These are phyloP conservation scores for Plasmodium coatneyi DNA, from an alignment of 169 alveolate genomes.

Conservation along the genomic window DNA sequence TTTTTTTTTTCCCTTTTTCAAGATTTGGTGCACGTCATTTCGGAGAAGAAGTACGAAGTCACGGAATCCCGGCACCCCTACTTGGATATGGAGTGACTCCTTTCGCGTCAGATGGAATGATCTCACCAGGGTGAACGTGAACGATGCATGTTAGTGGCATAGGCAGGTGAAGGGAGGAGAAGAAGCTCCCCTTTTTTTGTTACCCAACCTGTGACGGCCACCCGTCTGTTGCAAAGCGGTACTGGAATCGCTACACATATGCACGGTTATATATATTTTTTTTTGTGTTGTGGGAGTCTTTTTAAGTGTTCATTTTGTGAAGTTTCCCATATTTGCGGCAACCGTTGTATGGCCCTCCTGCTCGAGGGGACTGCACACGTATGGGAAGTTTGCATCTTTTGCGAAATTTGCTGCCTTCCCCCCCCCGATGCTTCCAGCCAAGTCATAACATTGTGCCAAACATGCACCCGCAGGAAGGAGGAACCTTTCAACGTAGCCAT, in stretches of 20 bases:
- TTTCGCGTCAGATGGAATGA: background rate
- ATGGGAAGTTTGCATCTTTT: background rate
- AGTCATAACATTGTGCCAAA: background rate
- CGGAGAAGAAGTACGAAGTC: conserved; percentile 26
- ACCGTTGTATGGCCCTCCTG: background rate
- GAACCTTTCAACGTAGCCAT: background rate
- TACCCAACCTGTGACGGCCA: background rate
- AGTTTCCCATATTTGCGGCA: background rate
- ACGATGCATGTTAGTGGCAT: background rate
- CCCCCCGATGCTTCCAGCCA: background rate
- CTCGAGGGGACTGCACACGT: background rate
- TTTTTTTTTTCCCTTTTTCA: conserved; percentile 4
- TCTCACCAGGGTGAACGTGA: background rate
- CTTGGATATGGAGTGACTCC: conserved; percentile 17
- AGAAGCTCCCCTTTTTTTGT: background rate
- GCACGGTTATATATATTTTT: background rate
- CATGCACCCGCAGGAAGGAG: background rate
- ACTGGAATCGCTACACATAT: background rate
- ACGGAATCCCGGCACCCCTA: conserved; percentile 58
- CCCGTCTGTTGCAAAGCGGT: background rate
- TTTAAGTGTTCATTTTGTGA: background rate
- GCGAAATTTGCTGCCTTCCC: too few species aligned
- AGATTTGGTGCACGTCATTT: conserved; percentile 45
- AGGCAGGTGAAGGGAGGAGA: background rate
- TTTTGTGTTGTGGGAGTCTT: background rate